Evolutionary conservation across 164 flowering plant genomes (phyloP).

Genomic region (Nymphaea colorata): DNA sequence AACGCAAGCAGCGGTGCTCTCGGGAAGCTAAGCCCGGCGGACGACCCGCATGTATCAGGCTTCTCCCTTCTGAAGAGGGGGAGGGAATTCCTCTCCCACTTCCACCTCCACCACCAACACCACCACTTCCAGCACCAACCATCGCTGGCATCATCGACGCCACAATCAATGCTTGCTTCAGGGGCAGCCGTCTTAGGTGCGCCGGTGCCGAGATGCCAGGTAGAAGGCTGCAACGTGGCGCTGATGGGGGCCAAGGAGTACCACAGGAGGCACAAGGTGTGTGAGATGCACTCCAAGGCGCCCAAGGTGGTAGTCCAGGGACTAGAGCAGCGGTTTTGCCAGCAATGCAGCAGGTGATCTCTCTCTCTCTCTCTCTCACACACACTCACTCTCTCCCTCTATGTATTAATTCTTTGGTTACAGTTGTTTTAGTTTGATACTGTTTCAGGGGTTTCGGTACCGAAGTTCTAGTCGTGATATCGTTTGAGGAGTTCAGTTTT

Average conservation of each 20-base stretch:
- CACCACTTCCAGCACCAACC: background rate
- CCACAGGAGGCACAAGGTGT: conserved; percentile 69
- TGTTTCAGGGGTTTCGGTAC: no score
- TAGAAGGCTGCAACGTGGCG: conserved; percentile 53
- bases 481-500: no score
- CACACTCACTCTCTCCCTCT: background rate
- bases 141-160: background rate
- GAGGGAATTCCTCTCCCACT: background rate
- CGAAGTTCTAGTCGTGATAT: no score
- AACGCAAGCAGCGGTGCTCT: background rate
- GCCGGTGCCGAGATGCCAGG: conserved; percentile 48
- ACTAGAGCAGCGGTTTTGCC: conserved; percentile 59
- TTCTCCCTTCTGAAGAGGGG: background rate
- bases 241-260: conserved; percentile 52
- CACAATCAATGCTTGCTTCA: background rate
- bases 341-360: conserved; percentile 67
- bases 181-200: background rate
- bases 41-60: background rate
- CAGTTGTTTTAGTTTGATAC: no score
- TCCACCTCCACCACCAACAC: background rate
- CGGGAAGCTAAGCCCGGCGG: background rate
- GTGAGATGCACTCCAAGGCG: conserved; percentile 71
- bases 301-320: conserved; percentile 54
- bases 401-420: no score
- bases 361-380: background rate